Percentiles rank a stretch among this genome's conserved stretches.
These are phyloP conservation scores for Phytopythium sindhum DNA, from an alignment of 352 stramenopile genomes.

Conservation along the genomic window DNA sequence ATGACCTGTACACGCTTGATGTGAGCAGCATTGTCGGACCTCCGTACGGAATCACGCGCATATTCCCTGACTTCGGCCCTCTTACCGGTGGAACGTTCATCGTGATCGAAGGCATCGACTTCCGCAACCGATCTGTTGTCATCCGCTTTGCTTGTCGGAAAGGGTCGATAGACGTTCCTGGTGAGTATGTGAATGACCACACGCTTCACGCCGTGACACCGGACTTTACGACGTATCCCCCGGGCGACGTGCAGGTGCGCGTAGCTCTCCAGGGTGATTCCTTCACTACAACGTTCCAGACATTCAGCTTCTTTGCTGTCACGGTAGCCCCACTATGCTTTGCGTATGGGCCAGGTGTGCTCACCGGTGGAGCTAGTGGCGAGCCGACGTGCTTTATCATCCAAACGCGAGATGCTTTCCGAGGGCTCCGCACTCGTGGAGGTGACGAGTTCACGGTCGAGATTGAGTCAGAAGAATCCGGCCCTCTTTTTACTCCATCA, in stretches of 20 bases:
- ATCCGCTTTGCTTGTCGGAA: slow-evolving; percentile 92
- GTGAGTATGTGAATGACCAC: slow-evolving; percentile 87
- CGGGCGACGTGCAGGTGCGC: slow-evolving; percentile 86
- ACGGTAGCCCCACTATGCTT: slow-evolving; percentile 86
- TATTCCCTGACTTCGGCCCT: slow-evolving; percentile 88
- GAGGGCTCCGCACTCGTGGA: slow-evolving; percentile 83
- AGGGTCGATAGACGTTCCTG: slow-evolving; percentile 87
- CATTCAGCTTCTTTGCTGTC: slow-evolving; percentile 94
- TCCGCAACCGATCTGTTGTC: slow-evolving; percentile 69
- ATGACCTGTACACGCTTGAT: slow-evolving; percentile 90
- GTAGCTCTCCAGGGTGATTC: slow-evolving; percentile 91
- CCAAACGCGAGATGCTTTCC: slow-evolving; percentile 76
- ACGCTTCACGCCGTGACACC: slow-evolving; percentile 87
- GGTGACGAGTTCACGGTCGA: slow-evolving; percentile 92
- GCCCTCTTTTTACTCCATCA: slow-evolving; percentile 51
- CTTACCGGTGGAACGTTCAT: slow-evolving; percentile 90
- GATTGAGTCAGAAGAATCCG: slow-evolving; percentile 43
- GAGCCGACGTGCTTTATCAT: slow-evolving; percentile 83
- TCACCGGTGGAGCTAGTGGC: slow-evolving; percentile 75
- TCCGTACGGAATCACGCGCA: slow-evolving; percentile 92
- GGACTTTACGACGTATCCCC: slow-evolving; percentile 87
- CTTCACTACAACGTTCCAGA: slow-evolving; percentile 93
- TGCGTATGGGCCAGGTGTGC: slow-evolving; percentile 91
- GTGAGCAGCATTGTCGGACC: slow-evolving; percentile 94
- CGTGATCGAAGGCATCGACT: slow-evolving; percentile 92